Percentiles rank a stretch among this genome's conserved stretches.
phyloP scores from a whole-genome alignment of 305 asterid genomes.

The Rubia occidens region DNA sequence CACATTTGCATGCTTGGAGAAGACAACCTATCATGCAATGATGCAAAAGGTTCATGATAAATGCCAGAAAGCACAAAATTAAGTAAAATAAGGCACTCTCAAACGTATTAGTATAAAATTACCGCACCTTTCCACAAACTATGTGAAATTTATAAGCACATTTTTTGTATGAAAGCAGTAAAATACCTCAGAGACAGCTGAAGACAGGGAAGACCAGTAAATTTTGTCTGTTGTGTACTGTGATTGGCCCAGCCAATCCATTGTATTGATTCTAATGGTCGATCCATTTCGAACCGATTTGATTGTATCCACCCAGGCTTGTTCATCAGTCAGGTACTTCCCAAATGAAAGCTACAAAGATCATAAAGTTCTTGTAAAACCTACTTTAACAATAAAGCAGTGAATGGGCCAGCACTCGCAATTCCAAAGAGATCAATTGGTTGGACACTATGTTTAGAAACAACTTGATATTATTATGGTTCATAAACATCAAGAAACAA shows the following conservation, averaged over 20 bases:
- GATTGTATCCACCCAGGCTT: conserved; percentile 81
- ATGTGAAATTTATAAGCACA: background rate
- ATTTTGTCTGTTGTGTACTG: conserved; percentile 50
- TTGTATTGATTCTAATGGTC: conserved; percentile 63
- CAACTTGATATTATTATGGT: background rate
- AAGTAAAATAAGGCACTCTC: background rate
- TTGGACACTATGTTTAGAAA: background rate
- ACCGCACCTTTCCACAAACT: background rate
- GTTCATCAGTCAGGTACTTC: conserved; percentile 66
- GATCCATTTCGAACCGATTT: conserved; percentile 58
- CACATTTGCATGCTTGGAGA: conserved; percentile 57
- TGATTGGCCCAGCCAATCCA: conserved; percentile 98
- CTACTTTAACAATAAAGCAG: background rate
- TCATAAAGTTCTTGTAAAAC: background rate
- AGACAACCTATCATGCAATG: conserved; percentile 46
- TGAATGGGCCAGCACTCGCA: background rate
- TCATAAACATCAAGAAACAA: conserved; percentile 2
- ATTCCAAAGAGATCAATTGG: background rate
- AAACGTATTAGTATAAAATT: background rate
- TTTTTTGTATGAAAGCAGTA: background rate
- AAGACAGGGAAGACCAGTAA: conserved; percentile 71
- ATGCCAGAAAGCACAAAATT: background rate
- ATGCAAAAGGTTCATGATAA: background rate
- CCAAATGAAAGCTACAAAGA: conserved; percentile 59
- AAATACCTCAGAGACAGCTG: conserved; percentile 73